Conservation (phyloP, 2,329 filamentous ascomycete species). For the Trichophyton benhamiae region DNA sequence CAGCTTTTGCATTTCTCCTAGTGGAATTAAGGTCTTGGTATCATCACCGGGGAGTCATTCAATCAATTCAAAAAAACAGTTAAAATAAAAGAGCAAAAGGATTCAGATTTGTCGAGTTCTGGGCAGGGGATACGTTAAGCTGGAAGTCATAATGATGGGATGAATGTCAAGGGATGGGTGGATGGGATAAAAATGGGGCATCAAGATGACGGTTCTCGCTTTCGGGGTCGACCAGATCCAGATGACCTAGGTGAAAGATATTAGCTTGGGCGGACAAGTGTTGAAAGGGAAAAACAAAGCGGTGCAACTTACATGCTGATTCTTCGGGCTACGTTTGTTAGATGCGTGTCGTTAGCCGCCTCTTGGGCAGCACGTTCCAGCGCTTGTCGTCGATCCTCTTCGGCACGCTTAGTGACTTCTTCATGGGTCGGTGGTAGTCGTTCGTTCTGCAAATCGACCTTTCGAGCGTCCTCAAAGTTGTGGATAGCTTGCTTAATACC, state of each 20-base stretch:
- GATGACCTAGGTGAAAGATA: constrained; percentile 24
- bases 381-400: constrained; percentile 68
- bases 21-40: constrained; percentile 1
- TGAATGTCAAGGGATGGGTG: background rate
- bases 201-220: constrained; percentile 19
- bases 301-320: constrained; percentile 76
- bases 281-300: background rate
- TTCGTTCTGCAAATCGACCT: constrained; percentile 96
- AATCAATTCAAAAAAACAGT: constrained; percentile 1
- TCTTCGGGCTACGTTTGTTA: constrained; percentile 76
- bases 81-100: background rate
- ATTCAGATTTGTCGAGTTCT: background rate
- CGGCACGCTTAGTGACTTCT: constrained; percentile 72
- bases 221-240: constrained; percentile 26
- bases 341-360: constrained; percentile 79
- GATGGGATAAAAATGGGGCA: background rate
- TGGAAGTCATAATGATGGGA: background rate
- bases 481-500: constrained; percentile 97
- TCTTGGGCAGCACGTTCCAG: constrained; percentile 76
- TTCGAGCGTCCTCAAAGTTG: constrained; percentile 90
- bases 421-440: constrained; percentile 82
- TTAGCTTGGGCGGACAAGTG: background rate
- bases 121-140: background rate
- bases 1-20: background rate
- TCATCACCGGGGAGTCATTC: background rate